These are phyloP conservation scores for Suillus tomentosus DNA, from an alignment of 768 basidiomycete species.

Conservation along the genomic window DNA sequence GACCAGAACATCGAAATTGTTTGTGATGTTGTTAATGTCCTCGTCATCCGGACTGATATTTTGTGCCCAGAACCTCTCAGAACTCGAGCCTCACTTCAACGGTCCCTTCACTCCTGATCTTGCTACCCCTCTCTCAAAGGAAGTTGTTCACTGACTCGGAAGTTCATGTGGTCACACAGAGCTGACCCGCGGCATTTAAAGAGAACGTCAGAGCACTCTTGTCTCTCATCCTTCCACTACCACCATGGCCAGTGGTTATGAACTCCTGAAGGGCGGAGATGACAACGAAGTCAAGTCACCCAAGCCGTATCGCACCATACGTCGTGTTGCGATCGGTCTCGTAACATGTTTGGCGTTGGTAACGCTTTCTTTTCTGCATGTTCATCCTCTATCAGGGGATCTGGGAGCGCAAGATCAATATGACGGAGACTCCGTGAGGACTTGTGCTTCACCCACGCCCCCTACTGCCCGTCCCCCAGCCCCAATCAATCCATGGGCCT, in stretches of 20 bases:
- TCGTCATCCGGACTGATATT: slow-evolving; percentile 6
- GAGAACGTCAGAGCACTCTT: not conserved
- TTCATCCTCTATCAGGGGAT: slow-evolving; percentile 8
- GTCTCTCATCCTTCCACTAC: not conserved
- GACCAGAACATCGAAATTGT: slow-evolving; percentile 94
- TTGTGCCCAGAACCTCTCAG: slow-evolving; percentile 74
- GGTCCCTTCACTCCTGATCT: slow-evolving; percentile 99
- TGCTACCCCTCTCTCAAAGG: slow-evolving; percentile 85
- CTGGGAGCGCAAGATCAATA: not conserved
- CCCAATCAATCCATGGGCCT: slow-evolving; percentile 52
- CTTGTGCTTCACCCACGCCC: slow-evolving; percentile 36
- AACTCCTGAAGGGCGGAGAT: slow-evolving; percentile 17
- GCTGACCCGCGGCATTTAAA: not conserved
- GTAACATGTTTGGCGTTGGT: slow-evolving; percentile 15
- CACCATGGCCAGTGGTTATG: slow-evolving; percentile 26
- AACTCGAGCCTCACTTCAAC: slow-evolving; percentile 99
- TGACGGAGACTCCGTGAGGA: slow-evolving; percentile 24
- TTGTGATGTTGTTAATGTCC: slow-evolving; percentile 29
- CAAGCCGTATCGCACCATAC: slow-evolving; percentile 15
- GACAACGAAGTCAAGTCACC: not conserved
- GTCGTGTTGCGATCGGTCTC: slow-evolving; percentile 18
- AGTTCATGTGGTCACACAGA: not conserved
- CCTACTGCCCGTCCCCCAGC: slow-evolving; percentile 43
- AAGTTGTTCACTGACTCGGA: not conserved
- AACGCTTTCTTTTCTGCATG: slow-evolving; percentile 18